Percentiles rank a stretch among this genome's conserved stretches.
These are phyloP conservation scores for Acanthamoeba healyi DNA, from an alignment of 208 protist species.

Conservation along the genomic window DNA sequence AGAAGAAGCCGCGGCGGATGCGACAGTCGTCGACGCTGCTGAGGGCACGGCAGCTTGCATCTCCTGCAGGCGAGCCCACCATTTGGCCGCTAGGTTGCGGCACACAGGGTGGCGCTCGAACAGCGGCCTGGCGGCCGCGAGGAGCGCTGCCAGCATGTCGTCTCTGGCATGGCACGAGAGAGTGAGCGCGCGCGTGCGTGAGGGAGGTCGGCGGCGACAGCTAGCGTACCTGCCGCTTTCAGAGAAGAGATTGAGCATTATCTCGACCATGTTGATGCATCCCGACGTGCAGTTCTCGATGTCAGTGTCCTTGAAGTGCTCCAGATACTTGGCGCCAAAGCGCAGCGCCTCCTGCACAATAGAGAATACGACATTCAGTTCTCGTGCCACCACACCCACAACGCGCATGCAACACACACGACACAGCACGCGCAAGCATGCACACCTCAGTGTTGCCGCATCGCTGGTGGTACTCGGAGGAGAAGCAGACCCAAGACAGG, in stretches of 20 bases:
- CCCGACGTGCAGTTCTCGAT: not conserved
- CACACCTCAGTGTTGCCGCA: not conserved
- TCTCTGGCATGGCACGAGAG: not conserved
- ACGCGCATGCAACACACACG: not conserved
- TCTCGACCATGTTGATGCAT: not conserved
- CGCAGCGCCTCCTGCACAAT: not conserved
- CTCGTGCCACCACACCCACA: not conserved
- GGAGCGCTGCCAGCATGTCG: not conserved
- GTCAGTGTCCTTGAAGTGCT: not conserved
- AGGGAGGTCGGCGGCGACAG: not conserved
- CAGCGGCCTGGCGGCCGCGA: not conserved
- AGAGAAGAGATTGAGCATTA: conserved; percentile 4
- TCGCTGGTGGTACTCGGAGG: not conserved
- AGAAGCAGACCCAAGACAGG: not conserved
- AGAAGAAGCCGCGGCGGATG: too few relatives aligned
- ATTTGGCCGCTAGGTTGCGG: not conserved
- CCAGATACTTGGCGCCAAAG: not conserved
- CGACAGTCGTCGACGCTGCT: not conserved
- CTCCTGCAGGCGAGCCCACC: not conserved
- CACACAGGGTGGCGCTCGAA: not conserved
- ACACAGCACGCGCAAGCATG: not conserved
- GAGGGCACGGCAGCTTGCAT: too few relatives aligned
- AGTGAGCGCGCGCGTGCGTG: not conserved
- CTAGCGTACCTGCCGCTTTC: not conserved
- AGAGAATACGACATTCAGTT: not conserved